Evolutionary conservation across 257 asterid genomes (phyloP).

Genomic region (Penstemon davidsonii): DNA sequence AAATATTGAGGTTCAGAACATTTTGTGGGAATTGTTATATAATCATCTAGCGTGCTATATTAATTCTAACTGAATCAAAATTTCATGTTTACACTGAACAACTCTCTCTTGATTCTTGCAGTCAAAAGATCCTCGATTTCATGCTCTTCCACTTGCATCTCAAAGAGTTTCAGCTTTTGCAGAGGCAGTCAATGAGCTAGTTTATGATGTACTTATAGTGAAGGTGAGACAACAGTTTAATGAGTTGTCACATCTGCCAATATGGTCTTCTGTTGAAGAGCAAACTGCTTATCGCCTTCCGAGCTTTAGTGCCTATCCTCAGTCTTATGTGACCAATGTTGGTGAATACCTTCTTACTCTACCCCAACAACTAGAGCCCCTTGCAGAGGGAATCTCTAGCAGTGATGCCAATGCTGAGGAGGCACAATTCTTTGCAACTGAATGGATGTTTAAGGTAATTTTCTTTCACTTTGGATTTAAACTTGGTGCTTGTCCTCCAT

Average conservation of each 20-base stretch:
- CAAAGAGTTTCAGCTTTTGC: slow-evolving; percentile 86
- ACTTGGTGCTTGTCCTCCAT: not conserved
- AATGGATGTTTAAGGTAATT: slow-evolving; percentile 99
- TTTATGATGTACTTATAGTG: slow-evolving; percentile 86
- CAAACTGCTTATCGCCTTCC: slow-evolving; percentile 70
- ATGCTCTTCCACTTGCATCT: slow-evolving; percentile 91
- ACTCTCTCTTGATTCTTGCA: slow-evolving; percentile 44
- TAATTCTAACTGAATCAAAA: slow-evolving; percentile 7
- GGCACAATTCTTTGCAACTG: slow-evolving; percentile 93
- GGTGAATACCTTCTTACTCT: slow-evolving; percentile 97
- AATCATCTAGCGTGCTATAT: not conserved
- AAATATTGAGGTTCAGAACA: not conserved
- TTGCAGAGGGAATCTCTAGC: slow-evolving; percentile 81
- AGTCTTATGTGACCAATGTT: slow-evolving; percentile 81
- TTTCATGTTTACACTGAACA: slow-evolving; percentile 14
- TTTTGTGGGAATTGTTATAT: too few species aligned
- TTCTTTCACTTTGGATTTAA: not conserved
- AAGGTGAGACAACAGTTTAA: slow-evolving; percentile 83
- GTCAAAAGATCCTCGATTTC: slow-evolving; percentile 98
- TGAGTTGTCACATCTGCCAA: slow-evolving; percentile 67
- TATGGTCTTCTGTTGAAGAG: slow-evolving; percentile 94
- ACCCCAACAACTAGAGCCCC: slow-evolving; percentile 98
- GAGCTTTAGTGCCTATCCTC: slow-evolving; percentile 90
- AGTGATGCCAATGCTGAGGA: slow-evolving; percentile 85
- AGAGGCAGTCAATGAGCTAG: slow-evolving; percentile 93